A percentile compares a stretch with the other conserved stretches of the same genome.
These are phyloP conservation scores for Trichomonascus vanleenenianus DNA, from an alignment of 805 yeast species.

Conservation along the genomic window DNA sequence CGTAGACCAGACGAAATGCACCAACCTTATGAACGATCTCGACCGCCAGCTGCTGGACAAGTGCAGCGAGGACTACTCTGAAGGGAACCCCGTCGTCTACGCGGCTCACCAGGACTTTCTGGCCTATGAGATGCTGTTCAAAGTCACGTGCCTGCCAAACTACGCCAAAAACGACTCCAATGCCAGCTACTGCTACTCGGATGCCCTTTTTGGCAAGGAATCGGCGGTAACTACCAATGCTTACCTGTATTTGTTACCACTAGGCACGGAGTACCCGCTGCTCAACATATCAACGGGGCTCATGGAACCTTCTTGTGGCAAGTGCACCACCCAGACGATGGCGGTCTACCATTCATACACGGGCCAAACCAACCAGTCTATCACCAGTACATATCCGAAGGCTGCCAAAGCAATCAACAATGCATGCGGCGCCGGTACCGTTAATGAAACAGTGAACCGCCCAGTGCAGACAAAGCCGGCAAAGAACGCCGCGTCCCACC, in stretches of 20 bases:
- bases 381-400: slow-evolving; percentile 22
- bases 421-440: slow-evolving; percentile 13
- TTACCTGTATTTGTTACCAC: slow-evolving; percentile 25
- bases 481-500: too few species aligned
- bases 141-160: slow-evolving; percentile 23
- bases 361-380: slow-evolving; percentile 15
- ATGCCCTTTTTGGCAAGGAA: slow-evolving; percentile 18
- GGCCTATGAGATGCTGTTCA: slow-evolving; percentile 20
- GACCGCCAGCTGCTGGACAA: slow-evolving; percentile 13
- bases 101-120: slow-evolving; percentile 24
- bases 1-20: slow-evolving; percentile 19
- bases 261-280: slow-evolving; percentile 22
- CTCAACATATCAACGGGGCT: neutral
- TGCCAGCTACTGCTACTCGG: slow-evolving; percentile 23
- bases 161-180: neutral
- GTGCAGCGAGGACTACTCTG: slow-evolving; percentile 20
- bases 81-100: slow-evolving; percentile 22
- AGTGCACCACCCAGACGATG: slow-evolving; percentile 22
- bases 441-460: too few species aligned
- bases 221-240: slow-evolving; percentile 18
- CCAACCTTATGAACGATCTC: slow-evolving; percentile 17
- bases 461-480: too few species aligned
- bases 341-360: slow-evolving; percentile 20
- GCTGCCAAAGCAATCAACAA: slow-evolving; percentile 20
- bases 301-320: slow-evolving; percentile 17